A percentile compares a stretch with the other conserved stretches of the same genome.
Evolutionary conservation across 805 yeast species (phyloP).

Genomic region (Torulaspora gathmanii): DNA sequence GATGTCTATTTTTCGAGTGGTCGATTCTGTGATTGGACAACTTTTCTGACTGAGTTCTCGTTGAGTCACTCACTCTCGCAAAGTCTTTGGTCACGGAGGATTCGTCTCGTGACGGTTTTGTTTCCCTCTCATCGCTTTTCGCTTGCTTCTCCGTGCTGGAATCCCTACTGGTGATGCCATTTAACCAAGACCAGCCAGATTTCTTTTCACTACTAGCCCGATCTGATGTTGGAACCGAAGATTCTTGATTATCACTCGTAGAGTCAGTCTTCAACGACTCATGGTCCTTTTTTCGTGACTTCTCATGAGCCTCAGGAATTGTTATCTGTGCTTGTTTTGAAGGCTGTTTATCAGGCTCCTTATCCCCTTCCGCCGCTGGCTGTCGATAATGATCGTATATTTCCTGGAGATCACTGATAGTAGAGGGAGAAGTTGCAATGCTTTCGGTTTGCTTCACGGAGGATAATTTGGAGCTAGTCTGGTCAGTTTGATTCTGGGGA

Average conservation of each 20-base stretch:
- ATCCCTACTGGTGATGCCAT: slow-evolving; percentile 8
- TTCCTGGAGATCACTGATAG: slow-evolving; percentile 24
- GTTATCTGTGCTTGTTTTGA: background rate
- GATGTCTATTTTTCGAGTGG: slow-evolving; percentile 38
- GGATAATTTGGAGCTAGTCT: slow-evolving; percentile 1
- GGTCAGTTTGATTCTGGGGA: background rate
- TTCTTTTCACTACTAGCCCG: slow-evolving; percentile 9
- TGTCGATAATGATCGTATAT: slow-evolving; percentile 32
- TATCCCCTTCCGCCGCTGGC: slow-evolving; percentile 24
- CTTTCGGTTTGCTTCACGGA: slow-evolving; percentile 4
- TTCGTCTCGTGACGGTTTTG: background rate
- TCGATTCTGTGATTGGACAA: slow-evolving; percentile 21
- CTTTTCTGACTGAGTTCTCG: slow-evolving; percentile 9
- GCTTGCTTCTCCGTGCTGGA: slow-evolving; percentile 8
- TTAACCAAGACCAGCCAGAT: slow-evolving; percentile 22
- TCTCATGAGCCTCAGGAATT: background rate
- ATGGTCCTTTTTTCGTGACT: background rate
- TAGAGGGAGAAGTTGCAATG: slow-evolving; percentile 10
- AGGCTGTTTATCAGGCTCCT: slow-evolving; percentile 3
- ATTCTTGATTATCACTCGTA: background rate
- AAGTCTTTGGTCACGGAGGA: slow-evolving; percentile 9
- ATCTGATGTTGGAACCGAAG: background rate
- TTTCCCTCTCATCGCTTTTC: background rate
- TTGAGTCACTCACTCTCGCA: slow-evolving; percentile 9
- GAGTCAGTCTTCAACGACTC: background rate